Base-by-base conservation (phyloP, 2,329 filamentous ascomycete genomes). In the Fusarium xyrophilum region DNA sequence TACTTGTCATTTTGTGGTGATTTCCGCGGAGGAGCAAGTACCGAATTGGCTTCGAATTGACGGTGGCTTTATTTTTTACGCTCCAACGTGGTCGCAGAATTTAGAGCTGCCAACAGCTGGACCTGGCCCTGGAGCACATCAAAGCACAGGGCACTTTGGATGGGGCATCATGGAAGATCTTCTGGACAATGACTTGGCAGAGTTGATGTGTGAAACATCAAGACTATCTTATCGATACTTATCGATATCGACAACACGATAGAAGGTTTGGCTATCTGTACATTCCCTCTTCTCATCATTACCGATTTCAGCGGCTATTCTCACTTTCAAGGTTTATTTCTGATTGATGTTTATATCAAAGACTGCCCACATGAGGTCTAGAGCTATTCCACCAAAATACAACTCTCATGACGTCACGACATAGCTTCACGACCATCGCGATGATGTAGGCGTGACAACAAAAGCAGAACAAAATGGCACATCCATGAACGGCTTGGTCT, bases 381-480 rank as follows among this genome's bases (percentile, higher is more conserved):
- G 23, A 56, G 36, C 60, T 64, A 23, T 56, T 36, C 59, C 58
- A 28, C 61, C 46, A 55, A 21, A 35, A 59, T 57, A 56, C 62
- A 51, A 48, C 46, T 53, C n/a, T 43, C 68, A 73, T 73, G 71
- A 73, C 71, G 71, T 74, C 71, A 73, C 68, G 63, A 64, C 52
- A 59, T 47, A 56, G 30, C 58, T 65, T 57, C 56, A 57, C 19
- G 42, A 48, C 52, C 53, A 69, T 62, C 58, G 61, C 44, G 66
- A 74, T 73, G 68, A 74, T 74, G 69, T 69, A 59, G 65, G 54
- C 54, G 68, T 71, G 61, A 74, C 71, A 71, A n/a, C 46, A 46
- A 65, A 38, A 27, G 9, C 39, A 42, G 21, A 53, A 36, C 27
- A 59, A 30, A 44, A n/a, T 19, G 30, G 46, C 13, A 50, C 44